These are phyloP conservation scores for Neofusicoccum umdonicola DNA, from an alignment of 2,329 filamentous ascomycete genomes.

Conservation along the genomic window DNA sequence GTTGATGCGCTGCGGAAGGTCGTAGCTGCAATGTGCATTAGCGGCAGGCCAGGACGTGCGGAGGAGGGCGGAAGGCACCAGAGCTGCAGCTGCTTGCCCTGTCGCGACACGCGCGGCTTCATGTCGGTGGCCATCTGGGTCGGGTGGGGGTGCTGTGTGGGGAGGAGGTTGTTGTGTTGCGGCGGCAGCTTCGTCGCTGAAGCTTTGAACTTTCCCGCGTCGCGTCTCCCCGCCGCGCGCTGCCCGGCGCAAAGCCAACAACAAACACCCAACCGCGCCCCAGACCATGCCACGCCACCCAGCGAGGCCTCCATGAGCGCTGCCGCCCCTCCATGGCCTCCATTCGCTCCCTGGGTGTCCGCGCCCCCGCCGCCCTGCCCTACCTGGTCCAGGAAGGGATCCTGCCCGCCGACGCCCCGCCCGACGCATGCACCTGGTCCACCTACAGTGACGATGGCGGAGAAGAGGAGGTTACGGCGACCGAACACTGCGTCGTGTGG, in stretches of 20 bases:
- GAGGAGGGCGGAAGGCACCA: neutral
- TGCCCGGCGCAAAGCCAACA: slow-evolving; percentile 7
- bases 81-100: slow-evolving; percentile 15
- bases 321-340: slow-evolving; percentile 67
- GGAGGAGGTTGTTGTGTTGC: slow-evolving; percentile 15
- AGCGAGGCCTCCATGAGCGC: slow-evolving; percentile 31
- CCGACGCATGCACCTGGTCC: slow-evolving; percentile 73
- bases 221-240: slow-evolving; percentile 19
- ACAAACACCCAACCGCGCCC: slow-evolving; percentile 7
- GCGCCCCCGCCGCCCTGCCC: slow-evolving; percentile 78
- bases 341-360: slow-evolving; percentile 85
- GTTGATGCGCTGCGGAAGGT: slow-evolving; percentile 58
- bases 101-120: slow-evolving; percentile 14
- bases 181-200: slow-evolving; percentile 11
- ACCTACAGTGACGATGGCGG: slow-evolving; percentile 49
- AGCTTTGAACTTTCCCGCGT: slow-evolving; percentile 17
- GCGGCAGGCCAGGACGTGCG: neutral
- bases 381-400: slow-evolving; percentile 81
- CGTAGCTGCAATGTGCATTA: slow-evolving; percentile 48
- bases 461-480: slow-evolving; percentile 69
- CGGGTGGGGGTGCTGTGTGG: neutral
- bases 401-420: slow-evolving; percentile 64
- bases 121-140: slow-evolving; percentile 11
- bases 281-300: slow-evolving; percentile 12
- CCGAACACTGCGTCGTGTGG: slow-evolving; percentile 78